Evolutionary conservation across 2,329 filamentous ascomycete genomes (phyloP), one percentile per base, ranked within the genome.

Genomic region (Aspergillus phoenicis): DNA sequence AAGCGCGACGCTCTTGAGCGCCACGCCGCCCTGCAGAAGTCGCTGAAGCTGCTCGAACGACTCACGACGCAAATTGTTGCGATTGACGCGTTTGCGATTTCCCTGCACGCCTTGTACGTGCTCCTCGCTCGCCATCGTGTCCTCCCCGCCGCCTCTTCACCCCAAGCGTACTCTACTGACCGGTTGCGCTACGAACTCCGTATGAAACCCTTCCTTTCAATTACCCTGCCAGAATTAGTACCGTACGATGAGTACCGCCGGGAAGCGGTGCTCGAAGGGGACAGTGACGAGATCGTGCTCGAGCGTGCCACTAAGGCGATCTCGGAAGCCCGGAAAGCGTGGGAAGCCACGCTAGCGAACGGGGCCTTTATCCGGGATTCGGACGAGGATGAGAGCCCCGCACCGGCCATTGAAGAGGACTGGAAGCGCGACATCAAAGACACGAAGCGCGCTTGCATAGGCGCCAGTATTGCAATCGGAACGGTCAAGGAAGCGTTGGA

Each of bases 151-250:
- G 87, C 62, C 66, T 92, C 67, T 77, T 80, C 54, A 60, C 57
- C 68, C 10, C 68, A 75, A 28, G 87, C 89, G 0, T 96, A 93
- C 72, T 86, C 87, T 59, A 85, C 84, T 15, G 85, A 90, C 60
- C 77, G 82, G 33, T 79, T 93, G 4, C 87, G 91, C 11, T 93
- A 95, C 73, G 90, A 95, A 66, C 79, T 96, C 8, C 89, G 93
- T 61, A 95, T 96, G 91, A 91, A 90, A 69, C 91, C 92, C 0
- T 97, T 96, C 70, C 81, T 89, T 1, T 74, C 80, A 7, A 84
- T 96, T 59, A 83, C 85, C 8, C 81, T 91, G 2, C 90, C 91
- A 0, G 84, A 87, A 61, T 81, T 91, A 11, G 87, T 90, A 0
- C 78, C 84, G 0, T 89, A 85, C 63, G 84, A 86, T 6, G 84